A percentile compares a stretch with the other conserved stretches of the same genome.
Evolutionary conservation across 306 rosid species (phyloP).

Genomic region (Biancaea sappan): DNA sequence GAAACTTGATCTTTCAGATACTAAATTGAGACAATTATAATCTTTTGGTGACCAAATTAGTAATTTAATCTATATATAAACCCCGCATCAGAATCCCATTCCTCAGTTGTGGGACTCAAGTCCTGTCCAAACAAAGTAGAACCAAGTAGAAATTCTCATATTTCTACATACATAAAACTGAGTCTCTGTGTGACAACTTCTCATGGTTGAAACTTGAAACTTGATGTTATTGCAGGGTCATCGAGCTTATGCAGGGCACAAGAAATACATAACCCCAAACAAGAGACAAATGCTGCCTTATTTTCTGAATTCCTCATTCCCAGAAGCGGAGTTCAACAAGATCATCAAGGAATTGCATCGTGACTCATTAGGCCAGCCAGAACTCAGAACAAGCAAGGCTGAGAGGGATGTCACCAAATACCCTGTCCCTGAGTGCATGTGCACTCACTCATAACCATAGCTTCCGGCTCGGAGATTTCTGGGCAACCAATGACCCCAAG

Average conservation of each 20-base stretch:
- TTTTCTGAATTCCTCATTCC: conserved; percentile 69
- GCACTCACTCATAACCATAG: conserved; percentile 52
- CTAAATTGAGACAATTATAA: too few species aligned
- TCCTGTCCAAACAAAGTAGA: too few species aligned
- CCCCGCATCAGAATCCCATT: too few species aligned
- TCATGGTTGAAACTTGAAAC: too few species aligned
- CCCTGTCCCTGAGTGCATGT: conserved; percentile 92
- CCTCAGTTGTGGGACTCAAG: too few species aligned
- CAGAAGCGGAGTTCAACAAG: conserved; percentile 69
- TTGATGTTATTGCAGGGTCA: conserved; percentile 70
- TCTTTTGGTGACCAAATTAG: too few species aligned
- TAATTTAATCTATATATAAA: too few species aligned
- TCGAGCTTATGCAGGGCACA: conserved; percentile 93
- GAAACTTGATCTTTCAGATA: too few species aligned
- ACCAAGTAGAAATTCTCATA: too few species aligned
- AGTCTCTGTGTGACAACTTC: too few species aligned
- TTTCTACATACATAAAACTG: too few species aligned
- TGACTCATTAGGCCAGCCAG: conserved; percentile 91
- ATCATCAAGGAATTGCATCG: conserved; percentile 70
- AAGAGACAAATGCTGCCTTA: conserved; percentile 90
- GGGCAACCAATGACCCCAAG: not conserved
- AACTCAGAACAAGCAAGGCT: conserved; percentile 63
- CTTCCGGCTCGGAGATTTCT: conserved; percentile 15
- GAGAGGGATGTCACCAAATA: conserved; percentile 89
- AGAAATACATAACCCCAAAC: conserved; percentile 92